phyloP scores from a whole-genome alignment of 2,329 filamentous ascomycete species.

The Phaeosphaeria sp. region DNA sequence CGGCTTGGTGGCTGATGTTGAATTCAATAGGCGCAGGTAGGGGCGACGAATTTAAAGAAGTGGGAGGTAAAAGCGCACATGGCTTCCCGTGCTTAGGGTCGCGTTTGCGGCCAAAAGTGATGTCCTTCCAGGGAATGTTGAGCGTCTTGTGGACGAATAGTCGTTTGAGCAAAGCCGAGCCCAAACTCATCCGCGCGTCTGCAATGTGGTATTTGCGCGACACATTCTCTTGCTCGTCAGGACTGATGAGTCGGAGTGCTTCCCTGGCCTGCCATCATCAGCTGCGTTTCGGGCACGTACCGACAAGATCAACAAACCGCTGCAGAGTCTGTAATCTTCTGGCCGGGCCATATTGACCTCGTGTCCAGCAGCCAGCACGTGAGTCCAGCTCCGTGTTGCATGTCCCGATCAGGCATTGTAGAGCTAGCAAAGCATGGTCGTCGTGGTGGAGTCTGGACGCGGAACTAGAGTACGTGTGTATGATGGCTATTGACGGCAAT shows the following conservation, averaged over 20 bases:
- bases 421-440: not conserved
- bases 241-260: slow-evolving; percentile 51
- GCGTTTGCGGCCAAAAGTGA: slow-evolving; percentile 63
- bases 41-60: slow-evolving; percentile 8
- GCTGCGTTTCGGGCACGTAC: no score
- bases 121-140: slow-evolving; percentile 66
- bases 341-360: slow-evolving; percentile 54
- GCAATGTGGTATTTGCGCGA: slow-evolving; percentile 69
- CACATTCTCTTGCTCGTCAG: slow-evolving; percentile 63
- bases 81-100: slow-evolving; percentile 59
- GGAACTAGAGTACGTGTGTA: not conserved
- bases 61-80: slow-evolving; percentile 54
- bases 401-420: slow-evolving; percentile 22
- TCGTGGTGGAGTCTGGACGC: slow-evolving; percentile 8
- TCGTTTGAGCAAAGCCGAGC: slow-evolving; percentile 76
- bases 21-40: slow-evolving; percentile 63
- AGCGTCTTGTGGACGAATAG: slow-evolving; percentile 67
- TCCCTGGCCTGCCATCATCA: slow-evolving; percentile 48
- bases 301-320: slow-evolving; percentile 12
- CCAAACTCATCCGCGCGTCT: slow-evolving; percentile 78
- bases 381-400: slow-evolving; percentile 26
- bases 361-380: slow-evolving; percentile 60
- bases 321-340: slow-evolving; percentile 45
- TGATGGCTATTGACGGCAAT: slow-evolving; percentile 23
- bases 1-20: slow-evolving; percentile 81